Evolutionary conservation across 202 grass and related monocot genomes (phyloP), one percentile per base, ranked within the genome.

Genomic region (Setaria italica): DNA sequence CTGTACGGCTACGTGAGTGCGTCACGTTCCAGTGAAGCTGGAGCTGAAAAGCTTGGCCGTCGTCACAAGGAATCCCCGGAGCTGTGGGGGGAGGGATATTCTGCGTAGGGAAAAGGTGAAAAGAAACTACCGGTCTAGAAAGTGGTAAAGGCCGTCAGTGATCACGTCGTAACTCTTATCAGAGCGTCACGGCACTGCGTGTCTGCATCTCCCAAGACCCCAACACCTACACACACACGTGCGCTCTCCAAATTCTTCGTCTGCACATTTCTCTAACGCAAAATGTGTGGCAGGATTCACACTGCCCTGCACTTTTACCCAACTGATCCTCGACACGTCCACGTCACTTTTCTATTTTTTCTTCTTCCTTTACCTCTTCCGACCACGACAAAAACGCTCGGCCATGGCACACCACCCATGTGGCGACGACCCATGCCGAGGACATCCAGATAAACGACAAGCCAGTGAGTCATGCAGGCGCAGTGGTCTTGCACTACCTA

Each of bases 21-120:
- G 49, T 32, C 60, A 63, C 60, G 60, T n/a, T 35, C 72, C 70
- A 34, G 72, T 55, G 73, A 76, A 76, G 73, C 73, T 76, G 73
- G 72, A 53, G 50, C 50, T 35, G 30, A 20, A 54, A 55, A 56
- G 72, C 32, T 34, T 35, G 49, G 11, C 25, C 43, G 39, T 6
- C 46, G 47, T 29, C 70, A 73, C 71, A 20, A 54, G 48, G 71
- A 54, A 74, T 74, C 25, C 48, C 17, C 16, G 30, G 72, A 11
- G 30, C 9, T 0, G 46, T 15, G 6, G 12, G 47, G 9, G 67
- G 11, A 0, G 41, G 1, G 15, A 20, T 53, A 74, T 37, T 20
- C 49, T 55, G 13, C 29, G 19, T 11, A 19, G 30, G 29, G 1
- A 74, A 57, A 75, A 13, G 16, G 72, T 56, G 32, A 75, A 37